phyloP scores from a whole-genome alignment of 805 yeast species.

The Yarrowia sp. region DNA sequence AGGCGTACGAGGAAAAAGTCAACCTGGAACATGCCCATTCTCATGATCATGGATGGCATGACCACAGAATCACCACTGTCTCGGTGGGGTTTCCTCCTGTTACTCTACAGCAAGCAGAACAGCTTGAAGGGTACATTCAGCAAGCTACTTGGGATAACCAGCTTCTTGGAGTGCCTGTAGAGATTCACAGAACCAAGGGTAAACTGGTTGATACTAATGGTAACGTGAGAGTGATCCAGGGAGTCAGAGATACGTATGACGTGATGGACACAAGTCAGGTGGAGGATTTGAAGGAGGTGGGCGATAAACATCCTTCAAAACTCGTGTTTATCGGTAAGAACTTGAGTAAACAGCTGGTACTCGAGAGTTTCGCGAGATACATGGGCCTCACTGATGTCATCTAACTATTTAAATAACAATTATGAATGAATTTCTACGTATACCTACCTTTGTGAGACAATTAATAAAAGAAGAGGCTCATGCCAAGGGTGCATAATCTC shows the following conservation, averaged over 20 bases:
- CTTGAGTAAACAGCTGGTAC: constrained; percentile 40
- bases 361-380: constrained; percentile 16
- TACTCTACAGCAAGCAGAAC: constrained; percentile 42
- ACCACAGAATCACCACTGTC: constrained; percentile 50
- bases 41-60: constrained; percentile 33
- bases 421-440: background rate
- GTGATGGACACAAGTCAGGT: constrained; percentile 47
- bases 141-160: constrained; percentile 69
- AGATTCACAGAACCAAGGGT: constrained; percentile 83
- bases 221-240: constrained; percentile 69
- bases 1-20: constrained; percentile 60
- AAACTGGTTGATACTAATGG: constrained; percentile 47
- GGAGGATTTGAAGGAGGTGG: constrained; percentile 36
- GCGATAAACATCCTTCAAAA: constrained; percentile 49
- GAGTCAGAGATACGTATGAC: constrained; percentile 91
- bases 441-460: background rate
- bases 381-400: constrained; percentile 2
- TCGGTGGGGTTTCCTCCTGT: constrained; percentile 49
- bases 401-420: background rate
- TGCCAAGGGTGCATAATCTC: no score
- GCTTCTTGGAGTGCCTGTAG: constrained; percentile 48
- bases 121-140: constrained; percentile 65
- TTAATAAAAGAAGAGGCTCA: no score
- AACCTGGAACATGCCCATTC: constrained; percentile 31
- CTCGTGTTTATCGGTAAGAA: constrained; percentile 75